Evolutionary conservation across 2,329 filamentous ascomycete genomes (phyloP), one percentile per base, ranked within the genome.

Genomic region (Fusarium sp.): DNA sequence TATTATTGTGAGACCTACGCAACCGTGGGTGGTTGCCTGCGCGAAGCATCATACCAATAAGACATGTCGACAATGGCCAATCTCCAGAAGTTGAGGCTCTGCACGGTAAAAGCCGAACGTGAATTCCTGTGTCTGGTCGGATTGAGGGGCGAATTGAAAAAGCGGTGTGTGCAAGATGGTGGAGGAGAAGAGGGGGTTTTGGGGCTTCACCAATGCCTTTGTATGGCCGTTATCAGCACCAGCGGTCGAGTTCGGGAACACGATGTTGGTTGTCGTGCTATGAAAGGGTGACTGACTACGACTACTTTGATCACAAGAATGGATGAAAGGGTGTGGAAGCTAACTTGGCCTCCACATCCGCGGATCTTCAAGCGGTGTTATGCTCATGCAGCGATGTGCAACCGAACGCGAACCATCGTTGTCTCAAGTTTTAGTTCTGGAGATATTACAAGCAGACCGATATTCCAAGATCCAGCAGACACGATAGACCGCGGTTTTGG

Each of bases 151-250:
- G 47, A 67, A 54, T 61, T 27, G 49, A 75, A 75, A 75, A 53
- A 74, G 73, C 73, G 73, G 73, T 75, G 73, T 71, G 72, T 61
- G 23, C 40, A 58, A 65, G 68, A 67, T 70, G 63, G 66, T 63
- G 68, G 72, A 68, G 59, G 72, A 63, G 65, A 72, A 64, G 71
- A 72, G 71, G 69, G 71, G 72, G 64, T 56, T 53, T 63, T 46
- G 45, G 55, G 60, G 34, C 69, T 55, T 59, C 58, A 71, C 63
- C 59, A 58, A 42, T 55, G 59, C 47, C 41, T 16, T 48, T 50
- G 34, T 28, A 62, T 48, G 54, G 30, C 54, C 40, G 49, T 55
- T 66, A 59, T 60, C 64, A 66, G 68, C 55, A 48, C 56, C 21
- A 25, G 46, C 43, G 50, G 55, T 59, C 47, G 50, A 72, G 45